Conservation (phyloP, 2,329 filamentous ascomycete genomes). For the Fusarium neocosmosporiellum region DNA sequence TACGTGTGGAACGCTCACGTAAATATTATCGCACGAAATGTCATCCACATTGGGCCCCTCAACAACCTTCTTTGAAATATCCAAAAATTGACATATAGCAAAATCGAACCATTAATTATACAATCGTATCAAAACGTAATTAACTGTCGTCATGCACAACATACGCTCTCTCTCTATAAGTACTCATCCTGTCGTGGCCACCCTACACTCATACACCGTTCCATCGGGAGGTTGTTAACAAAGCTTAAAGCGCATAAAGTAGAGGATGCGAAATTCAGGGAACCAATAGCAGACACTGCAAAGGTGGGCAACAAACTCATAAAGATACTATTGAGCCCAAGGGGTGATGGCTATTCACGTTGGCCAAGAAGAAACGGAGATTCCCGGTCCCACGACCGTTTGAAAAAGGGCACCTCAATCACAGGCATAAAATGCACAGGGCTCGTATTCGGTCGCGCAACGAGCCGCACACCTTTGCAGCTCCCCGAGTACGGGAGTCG, state of each 20-base stretch:
- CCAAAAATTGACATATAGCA: no score
- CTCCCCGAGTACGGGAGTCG: neutral
- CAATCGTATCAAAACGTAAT: neutral
- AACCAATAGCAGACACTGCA: neutral
- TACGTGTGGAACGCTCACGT: no score
- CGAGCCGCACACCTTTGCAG: neutral
- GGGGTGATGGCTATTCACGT: neutral
- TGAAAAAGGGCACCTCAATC: neutral
- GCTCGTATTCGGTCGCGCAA: constrained; percentile 18
- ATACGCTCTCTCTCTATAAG: neutral
- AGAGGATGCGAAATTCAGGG: neutral
- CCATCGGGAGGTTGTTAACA: neutral
- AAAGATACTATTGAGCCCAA: neutral
- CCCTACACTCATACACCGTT: neutral
- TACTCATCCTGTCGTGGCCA: neutral
- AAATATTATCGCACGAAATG: no score
- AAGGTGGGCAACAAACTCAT: neutral
- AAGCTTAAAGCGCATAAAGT: neutral
- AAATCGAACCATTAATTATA: neutral
- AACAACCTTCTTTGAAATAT: no score
- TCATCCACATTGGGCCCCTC: no score
- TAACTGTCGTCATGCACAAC: neutral
- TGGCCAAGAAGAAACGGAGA: neutral
- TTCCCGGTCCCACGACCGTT: neutral
- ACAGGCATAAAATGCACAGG: neutral